Conservation (phyloP, 495 filamentous ascomycete species). For the Neurospora sp. region DNA sequence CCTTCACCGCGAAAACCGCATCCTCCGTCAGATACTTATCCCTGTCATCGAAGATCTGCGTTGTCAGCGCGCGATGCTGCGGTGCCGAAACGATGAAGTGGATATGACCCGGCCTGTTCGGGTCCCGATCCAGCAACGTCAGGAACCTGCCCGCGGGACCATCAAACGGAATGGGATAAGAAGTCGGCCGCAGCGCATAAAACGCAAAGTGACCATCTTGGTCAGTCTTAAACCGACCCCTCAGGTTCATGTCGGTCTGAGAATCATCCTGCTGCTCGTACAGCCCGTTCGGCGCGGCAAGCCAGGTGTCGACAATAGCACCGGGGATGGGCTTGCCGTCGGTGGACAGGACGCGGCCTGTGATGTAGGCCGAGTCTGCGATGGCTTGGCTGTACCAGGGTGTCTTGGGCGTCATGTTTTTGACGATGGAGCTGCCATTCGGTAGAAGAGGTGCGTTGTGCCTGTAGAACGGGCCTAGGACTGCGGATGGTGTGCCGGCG, state of each 20-base stretch:
- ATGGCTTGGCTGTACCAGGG: constrained; percentile 33
- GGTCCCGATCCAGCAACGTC: constrained; percentile 54
- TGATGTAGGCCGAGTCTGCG: constrained; percentile 50
- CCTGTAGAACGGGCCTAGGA: constrained; percentile 73
- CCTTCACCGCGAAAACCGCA: constrained; percentile 69
- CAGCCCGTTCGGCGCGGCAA: constrained; percentile 64
- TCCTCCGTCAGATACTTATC: constrained; percentile 56
- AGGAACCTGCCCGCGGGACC: constrained; percentile 46
- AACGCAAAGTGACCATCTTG: constrained; percentile 54
- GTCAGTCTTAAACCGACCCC: constrained; percentile 62
- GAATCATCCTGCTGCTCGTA: constrained; percentile 69
- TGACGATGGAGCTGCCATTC: constrained; percentile 55
- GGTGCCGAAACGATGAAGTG: constrained; percentile 50
- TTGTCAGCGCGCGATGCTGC: constrained; percentile 46
- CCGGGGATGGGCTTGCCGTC: constrained; percentile 47
- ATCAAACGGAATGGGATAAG: constrained; percentile 64
- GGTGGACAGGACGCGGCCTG: constrained; percentile 46
- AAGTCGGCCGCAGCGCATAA: constrained; percentile 56
- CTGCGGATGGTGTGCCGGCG: constrained; percentile 57
- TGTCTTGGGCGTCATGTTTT: constrained; percentile 14
- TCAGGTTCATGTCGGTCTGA: constrained; percentile 66
- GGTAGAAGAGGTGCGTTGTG: constrained; percentile 51
- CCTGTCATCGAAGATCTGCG: constrained; percentile 63
- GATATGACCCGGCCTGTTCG: constrained; percentile 66
- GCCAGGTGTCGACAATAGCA: constrained; percentile 67